Conservation (phyloP, 129 eudicot genomes). For the Ambrosia trifida region DNA sequence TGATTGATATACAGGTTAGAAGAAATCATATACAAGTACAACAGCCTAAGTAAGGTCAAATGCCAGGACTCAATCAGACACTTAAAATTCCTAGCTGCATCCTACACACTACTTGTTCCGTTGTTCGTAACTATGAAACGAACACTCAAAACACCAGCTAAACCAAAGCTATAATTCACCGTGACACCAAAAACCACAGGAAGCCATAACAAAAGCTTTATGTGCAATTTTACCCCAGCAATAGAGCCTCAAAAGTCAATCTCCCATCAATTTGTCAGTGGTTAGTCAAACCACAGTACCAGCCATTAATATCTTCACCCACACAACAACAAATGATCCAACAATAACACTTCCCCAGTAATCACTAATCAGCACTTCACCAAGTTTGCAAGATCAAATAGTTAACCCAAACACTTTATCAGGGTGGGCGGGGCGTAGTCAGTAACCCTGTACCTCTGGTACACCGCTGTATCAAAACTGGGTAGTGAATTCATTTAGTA, state of each 20-base stretch:
- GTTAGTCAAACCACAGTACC: not conserved
- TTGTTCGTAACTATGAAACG: not conserved
- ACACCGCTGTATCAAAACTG: not conserved
- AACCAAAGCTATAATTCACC: not conserved
- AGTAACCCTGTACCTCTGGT: too few species aligned
- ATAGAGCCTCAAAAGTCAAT: conserved; percentile 10
- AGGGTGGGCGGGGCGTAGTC: too few species aligned
- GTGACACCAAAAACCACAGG: not conserved
- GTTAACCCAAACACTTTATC: not conserved
- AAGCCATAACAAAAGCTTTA: not conserved
- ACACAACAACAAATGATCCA: conserved; percentile 1
- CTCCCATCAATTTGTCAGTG: not conserved
- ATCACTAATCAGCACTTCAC: conserved; percentile 10
- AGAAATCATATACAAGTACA: not conserved
- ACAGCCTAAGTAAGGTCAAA: not conserved
- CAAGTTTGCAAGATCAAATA: conserved; percentile 15
- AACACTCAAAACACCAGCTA: not conserved
- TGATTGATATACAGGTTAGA: not conserved
- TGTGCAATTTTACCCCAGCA: conserved; percentile 8
- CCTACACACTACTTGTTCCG: not conserved
- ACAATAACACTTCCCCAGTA: not conserved
- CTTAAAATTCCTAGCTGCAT: not conserved
- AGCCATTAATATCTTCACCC: conserved; percentile 4
- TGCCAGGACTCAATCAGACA: not conserved
- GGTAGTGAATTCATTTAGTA: too few species aligned